Evolutionary conservation across 441 rosid species (phyloP).

Genomic region (Viola pubescens): DNA sequence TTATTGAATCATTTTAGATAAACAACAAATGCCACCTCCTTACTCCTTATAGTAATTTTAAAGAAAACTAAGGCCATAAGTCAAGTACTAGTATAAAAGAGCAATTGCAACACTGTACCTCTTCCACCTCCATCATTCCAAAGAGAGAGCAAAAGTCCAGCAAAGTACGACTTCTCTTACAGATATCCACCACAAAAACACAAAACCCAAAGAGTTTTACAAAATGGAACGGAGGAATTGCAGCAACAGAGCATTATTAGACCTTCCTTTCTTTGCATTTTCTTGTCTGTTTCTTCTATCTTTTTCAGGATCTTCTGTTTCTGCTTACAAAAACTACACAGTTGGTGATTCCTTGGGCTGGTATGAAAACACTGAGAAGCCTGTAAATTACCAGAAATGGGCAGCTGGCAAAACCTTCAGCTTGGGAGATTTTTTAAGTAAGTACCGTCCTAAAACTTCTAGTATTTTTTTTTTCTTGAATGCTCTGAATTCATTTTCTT

Average conservation of each 20-base stretch:
- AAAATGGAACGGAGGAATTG: constrained; percentile 19
- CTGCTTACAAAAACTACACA: constrained; percentile 78
- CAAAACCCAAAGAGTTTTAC: no score
- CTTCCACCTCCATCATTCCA: not conserved
- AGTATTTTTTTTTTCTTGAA: no score
- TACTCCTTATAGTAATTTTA: no score
- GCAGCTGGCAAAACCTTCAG: constrained; percentile 58
- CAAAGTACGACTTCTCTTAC: not conserved
- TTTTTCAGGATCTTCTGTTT: constrained; percentile 24
- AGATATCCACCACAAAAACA: constrained; percentile 4
- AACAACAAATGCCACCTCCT: no score
- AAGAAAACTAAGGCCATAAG: no score
- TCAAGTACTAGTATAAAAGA: not conserved
- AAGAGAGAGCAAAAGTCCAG: not conserved
- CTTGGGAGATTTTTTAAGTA: constrained; percentile 94
- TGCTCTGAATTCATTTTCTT: no score
- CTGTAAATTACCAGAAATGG: constrained; percentile 85
- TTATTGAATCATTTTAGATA: no score
- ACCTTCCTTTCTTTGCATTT: constrained; percentile 12
- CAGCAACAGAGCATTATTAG: not conserved
- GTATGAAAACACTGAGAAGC: constrained; percentile 43
- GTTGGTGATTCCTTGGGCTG: constrained; percentile 81
- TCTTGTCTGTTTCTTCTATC: constrained; percentile 17
- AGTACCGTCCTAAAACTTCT: constrained; percentile 16
- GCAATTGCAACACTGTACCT: not conserved